Evolutionary conservation across 257 asterid genomes (phyloP), one percentile per base, ranked within the genome.

Genomic region (Ballota nigra): DNA sequence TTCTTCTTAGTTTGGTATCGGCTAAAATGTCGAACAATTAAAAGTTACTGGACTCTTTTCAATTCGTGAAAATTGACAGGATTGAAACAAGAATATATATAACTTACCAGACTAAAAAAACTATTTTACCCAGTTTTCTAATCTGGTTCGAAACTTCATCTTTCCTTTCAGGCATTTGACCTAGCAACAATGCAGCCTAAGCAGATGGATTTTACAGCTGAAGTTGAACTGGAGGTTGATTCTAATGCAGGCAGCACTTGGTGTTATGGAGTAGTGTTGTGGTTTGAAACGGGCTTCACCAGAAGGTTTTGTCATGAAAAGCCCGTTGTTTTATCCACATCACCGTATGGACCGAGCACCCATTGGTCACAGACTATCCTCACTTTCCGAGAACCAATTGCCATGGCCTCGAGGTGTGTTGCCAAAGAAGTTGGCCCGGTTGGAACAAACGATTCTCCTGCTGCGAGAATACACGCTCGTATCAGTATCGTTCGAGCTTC

Each of bases 331-430:
- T 73, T 94, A 73, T 89, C 99, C 43, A 91, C 99, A 15, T 94
- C 99, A 3, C 99, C 99, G 9, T 87, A 84, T 76, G 78, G 78
- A 15, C 88, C 92, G 20, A 82, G 82, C 55, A 94, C 99, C 28
- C 99, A 94, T 69, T 94, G 99, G 99, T 85, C 95, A 4, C 99
- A 94, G 75, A 94, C 99, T 12, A 64, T 91, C 77, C 90, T 94
- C 77, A 91, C 97, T 55, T 89, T 94, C 63, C 77, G 80, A 28
- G 98, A 94, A 69, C 99, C 99, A 68, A 78, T 94, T 71, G 85
- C 91, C 41, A 83, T 94, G 81, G 81, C 85, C 71, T 78, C 83
- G 2, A 73, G 73, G 63, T 31, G 53, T 40, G 71, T 23, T 6
- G 41, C 74, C 33, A 75, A 73, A 7, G 72, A 68, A 47, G 15